These are phyloP conservation scores for Sungouiella blattae DNA, from an alignment of 805 yeast species.

Conservation along the genomic window DNA sequence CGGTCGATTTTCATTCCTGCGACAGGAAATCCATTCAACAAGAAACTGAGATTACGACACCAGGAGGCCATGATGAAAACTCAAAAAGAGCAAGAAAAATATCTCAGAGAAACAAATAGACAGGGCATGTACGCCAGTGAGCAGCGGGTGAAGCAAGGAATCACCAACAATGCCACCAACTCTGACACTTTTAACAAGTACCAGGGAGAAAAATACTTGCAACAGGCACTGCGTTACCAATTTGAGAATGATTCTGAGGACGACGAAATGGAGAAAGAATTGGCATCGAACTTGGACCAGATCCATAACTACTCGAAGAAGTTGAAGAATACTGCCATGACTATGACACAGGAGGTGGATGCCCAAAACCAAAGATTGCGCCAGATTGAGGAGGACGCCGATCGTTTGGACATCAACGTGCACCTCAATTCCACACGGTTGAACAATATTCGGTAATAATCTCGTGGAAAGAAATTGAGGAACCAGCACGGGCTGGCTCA, in stretches of 20 bases:
- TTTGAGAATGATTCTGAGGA: slow-evolving; percentile 91
- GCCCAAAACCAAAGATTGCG: slow-evolving; percentile 72
- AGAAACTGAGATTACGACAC: slow-evolving; percentile 67
- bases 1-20: slow-evolving; percentile 81
- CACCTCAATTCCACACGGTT: slow-evolving; percentile 72
- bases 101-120: slow-evolving; percentile 58
- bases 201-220: slow-evolving; percentile 49
- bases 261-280: slow-evolving; percentile 86
- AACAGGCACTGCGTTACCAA: slow-evolving; percentile 66
- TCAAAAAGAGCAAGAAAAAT: slow-evolving; percentile 60
- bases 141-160: slow-evolving; percentile 62
- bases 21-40: slow-evolving; percentile 80
- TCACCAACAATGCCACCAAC: slow-evolving; percentile 40
- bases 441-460: slow-evolving; percentile 49
- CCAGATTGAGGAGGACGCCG: slow-evolving; percentile 79
- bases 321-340: slow-evolving; percentile 66
- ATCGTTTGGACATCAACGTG: slow-evolving; percentile 76
- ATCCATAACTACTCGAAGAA: slow-evolving; percentile 66
- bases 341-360: slow-evolving; percentile 74
- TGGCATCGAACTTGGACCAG: slow-evolving; percentile 78
- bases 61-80: slow-evolving; percentile 67
- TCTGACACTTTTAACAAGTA: slow-evolving; percentile 43
- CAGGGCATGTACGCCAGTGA: slow-evolving; percentile 60
- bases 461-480: not conserved
- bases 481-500: too few relatives aligned